Conservation (phyloP, 2,329 filamentous ascomycete species). For the Laburnicola sp. region DNA sequence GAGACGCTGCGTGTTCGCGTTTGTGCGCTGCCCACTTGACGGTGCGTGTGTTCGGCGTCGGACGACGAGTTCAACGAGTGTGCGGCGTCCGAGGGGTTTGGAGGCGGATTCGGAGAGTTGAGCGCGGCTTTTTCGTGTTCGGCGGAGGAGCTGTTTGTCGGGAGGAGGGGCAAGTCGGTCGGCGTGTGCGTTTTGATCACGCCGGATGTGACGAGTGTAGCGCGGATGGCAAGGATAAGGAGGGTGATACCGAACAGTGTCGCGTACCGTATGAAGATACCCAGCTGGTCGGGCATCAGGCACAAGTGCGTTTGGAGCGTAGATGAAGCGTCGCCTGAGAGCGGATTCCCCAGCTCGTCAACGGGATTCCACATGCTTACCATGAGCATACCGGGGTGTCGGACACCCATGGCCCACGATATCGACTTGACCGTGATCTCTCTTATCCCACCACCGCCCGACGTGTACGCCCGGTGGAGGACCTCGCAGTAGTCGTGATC, state of each 20-base stretch:
- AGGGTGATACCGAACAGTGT: slow-evolving; percentile 62
- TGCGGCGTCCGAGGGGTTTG: slow-evolving; percentile 15
- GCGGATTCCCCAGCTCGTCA: slow-evolving; percentile 53
- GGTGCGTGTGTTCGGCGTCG: slow-evolving; percentile 26
- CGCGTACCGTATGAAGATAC: slow-evolving; percentile 79
- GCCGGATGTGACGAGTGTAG: slow-evolving; percentile 42
- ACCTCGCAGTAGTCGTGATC: slow-evolving; percentile 98
- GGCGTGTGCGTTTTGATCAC: slow-evolving; percentile 14
- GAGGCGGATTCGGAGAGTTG: slow-evolving; percentile 9
- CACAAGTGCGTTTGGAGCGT: slow-evolving; percentile 91
- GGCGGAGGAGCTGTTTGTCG: slow-evolving; percentile 28
- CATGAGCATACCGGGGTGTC: slow-evolving; percentile 82
- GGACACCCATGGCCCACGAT: slow-evolving; percentile 95
- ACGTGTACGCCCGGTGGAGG: slow-evolving; percentile 68
- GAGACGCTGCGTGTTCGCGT: slow-evolving; percentile 46
- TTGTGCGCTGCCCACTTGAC: slow-evolving; percentile 35
- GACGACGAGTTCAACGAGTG: slow-evolving; percentile 39
- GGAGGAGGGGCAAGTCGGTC: slow-evolving; percentile 32
- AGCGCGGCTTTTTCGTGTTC: slow-evolving; percentile 31
- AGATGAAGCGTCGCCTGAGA: slow-evolving; percentile 44
- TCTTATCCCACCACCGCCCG: slow-evolving; percentile 58
- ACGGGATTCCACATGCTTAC: slow-evolving; percentile 92
- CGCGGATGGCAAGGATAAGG: slow-evolving; percentile 51
- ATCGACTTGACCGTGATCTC: slow-evolving; percentile 97
- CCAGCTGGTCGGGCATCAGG: slow-evolving; percentile 83